Conservation (phyloP, 345 rosid genomes). For the Acer saccharum region DNA sequence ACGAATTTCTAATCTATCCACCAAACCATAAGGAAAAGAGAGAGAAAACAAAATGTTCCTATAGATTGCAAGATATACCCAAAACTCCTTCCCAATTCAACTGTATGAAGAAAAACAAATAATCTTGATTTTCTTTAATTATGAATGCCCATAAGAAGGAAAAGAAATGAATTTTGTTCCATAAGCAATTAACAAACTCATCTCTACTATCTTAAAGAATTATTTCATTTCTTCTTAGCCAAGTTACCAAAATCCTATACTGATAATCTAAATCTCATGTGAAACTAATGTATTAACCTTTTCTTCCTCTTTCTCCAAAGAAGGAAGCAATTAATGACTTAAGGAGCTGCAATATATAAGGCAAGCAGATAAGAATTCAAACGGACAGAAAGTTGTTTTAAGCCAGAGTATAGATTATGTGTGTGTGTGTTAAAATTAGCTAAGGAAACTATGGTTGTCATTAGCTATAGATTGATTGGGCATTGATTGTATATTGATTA, state of each 20-base stretch:
- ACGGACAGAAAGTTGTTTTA: background rate
- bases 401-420: background rate
- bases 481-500: no score
- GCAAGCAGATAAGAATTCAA: background rate
- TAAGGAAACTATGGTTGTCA: no score
- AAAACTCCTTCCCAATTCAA: background rate
- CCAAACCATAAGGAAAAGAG: background rate
- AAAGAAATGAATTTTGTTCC: background rate
- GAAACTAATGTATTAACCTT: background rate
- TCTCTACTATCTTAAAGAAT: background rate
- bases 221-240: background rate
- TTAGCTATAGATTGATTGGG: no score
- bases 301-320: background rate
- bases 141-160: background rate
- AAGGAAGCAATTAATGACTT: conserved; percentile 3
- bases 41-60: background rate
- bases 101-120: background rate
- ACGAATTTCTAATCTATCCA: background rate
- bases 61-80: background rate
- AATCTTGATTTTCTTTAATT: background rate
- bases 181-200: background rate
- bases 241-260: background rate
- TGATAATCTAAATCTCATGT: background rate
- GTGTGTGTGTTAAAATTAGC: no score
- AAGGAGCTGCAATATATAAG: background rate